Evolutionary conservation across 106 monocot species (phyloP).

Genomic region (Allium sativum): DNA sequence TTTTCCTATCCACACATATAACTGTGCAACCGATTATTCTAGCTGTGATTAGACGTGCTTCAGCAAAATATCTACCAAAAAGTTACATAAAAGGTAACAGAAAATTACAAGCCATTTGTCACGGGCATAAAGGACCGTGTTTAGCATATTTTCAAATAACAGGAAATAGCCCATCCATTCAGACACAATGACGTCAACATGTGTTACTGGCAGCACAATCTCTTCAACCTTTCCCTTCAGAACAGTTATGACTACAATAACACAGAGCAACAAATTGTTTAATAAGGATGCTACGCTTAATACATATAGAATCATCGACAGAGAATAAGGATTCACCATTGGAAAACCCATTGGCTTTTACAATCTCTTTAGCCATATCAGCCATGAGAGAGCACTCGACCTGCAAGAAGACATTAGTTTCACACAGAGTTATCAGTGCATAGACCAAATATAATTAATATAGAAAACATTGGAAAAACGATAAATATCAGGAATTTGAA

Average conservation of each 20-base stretch:
- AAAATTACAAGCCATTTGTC: slow-evolving; percentile 96
- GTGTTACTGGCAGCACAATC: slow-evolving; percentile 61
- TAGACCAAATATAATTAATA: no score
- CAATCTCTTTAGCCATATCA: slow-evolving; percentile 94
- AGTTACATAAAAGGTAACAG: no score
- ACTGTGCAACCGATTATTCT: no score
- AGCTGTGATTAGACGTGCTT: no score
- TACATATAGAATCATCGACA: no score
- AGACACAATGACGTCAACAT: slow-evolving; percentile 81
- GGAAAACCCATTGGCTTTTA: slow-evolving; percentile 72
- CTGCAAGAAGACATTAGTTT: slow-evolving; percentile 23
- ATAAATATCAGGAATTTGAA: no score
- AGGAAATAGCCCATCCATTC: slow-evolving; percentile 99
- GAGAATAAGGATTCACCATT: slow-evolving; percentile 37
- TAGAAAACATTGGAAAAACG: no score
- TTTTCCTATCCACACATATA: no score
- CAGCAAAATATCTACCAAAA: no score
- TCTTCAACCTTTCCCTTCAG: slow-evolving; percentile 92
- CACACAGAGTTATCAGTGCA: no score
- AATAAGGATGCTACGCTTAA: no score
- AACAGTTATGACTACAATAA: slow-evolving; percentile 65
- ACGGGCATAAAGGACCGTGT: slow-evolving; percentile 91
- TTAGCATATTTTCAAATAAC: slow-evolving; percentile 89
- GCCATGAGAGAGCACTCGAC: slow-evolving; percentile 94
- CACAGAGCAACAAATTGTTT: no score